Conservation (phyloP, 768 basidiomycete species). For the Mycena latifolia region DNA sequence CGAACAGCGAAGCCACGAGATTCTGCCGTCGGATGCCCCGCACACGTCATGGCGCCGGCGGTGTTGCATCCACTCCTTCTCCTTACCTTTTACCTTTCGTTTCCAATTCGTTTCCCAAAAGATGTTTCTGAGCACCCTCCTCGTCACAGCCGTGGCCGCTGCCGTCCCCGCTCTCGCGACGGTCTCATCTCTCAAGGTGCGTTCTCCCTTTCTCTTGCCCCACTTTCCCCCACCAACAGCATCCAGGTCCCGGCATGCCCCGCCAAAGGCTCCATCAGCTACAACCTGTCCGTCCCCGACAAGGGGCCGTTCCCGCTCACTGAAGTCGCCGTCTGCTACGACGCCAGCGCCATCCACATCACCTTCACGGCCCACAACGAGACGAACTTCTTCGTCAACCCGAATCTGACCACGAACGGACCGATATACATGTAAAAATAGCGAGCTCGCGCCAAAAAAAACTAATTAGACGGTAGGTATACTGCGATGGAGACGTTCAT, state of each 20-base stretch:
- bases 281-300: constrained; percentile 31
- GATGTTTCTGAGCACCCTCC: constrained; percentile 20
- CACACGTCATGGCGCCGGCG: too few relatives aligned
- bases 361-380: constrained; percentile 33
- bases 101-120: background rate
- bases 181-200: constrained; percentile 28
- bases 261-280: constrained; percentile 21
- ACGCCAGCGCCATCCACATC: constrained; percentile 20
- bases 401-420: constrained; percentile 22
- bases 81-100: background rate
- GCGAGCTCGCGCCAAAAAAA: too few relatives aligned
- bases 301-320: constrained; percentile 25
- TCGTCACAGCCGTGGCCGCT: constrained; percentile 15
- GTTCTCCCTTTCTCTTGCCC: background rate
- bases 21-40: too few relatives aligned
- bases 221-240: background rate
- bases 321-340: constrained; percentile 32
- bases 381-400: constrained; percentile 33
- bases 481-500: constrained; percentile 37
- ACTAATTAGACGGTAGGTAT: too few relatives aligned
- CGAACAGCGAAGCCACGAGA: too few relatives aligned
- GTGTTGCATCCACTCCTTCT: too few relatives aligned
- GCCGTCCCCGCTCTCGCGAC: constrained; percentile 3
- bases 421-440: constrained; percentile 30
- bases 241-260: constrained; percentile 32